These are phyloP conservation scores for Chytriomyces confervae DNA, from an alignment of 192 early-diverging fungal species.

Conservation along the genomic window DNA sequence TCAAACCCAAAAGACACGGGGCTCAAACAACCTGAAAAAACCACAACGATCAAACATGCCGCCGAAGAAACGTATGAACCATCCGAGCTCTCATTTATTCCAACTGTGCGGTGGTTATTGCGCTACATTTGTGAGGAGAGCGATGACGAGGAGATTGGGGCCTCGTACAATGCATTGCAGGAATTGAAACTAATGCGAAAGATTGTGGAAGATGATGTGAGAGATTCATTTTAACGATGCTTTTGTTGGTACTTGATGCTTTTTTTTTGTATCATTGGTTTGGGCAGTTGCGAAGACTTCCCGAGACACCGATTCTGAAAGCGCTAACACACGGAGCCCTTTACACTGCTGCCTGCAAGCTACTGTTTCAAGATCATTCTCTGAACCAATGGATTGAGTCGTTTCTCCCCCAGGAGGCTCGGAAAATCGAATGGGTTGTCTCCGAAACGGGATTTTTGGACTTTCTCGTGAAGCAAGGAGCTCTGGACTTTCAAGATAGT, in stretches of 20 bases:
- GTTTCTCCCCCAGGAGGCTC: not conserved
- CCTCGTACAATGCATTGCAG: constrained; percentile 5
- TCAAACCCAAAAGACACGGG: too few species aligned
- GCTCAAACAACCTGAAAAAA: too few species aligned
- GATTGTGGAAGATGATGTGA: constrained; percentile 15
- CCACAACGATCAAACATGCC: too few species aligned
- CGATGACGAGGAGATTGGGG: constrained; percentile 10
- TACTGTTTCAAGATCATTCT: constrained; percentile 25
- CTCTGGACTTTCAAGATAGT: constrained; percentile 48
- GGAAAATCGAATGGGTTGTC: constrained; percentile 7
- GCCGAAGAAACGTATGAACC: constrained; percentile 29
- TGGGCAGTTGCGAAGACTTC: constrained; percentile 12
- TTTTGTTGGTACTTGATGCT: constrained; percentile 13
- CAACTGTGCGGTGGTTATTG: constrained; percentile 46
- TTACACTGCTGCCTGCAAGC: constrained; percentile 19
- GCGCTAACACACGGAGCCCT: constrained; percentile 15
- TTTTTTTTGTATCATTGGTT: constrained; percentile 7
- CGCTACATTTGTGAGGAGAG: constrained; percentile 16
- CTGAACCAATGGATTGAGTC: constrained; percentile 10
- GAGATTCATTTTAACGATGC: not conserved
- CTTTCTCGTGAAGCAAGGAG: constrained; percentile 39
- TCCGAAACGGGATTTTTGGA: constrained; percentile 41
- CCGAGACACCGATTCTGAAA: constrained; percentile 4
- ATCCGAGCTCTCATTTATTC: constrained; percentile 44
- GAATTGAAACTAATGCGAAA: not conserved